Percentiles rank a stretch among this genome's conserved stretches.
phyloP scores from a whole-genome alignment of 2,329 filamentous ascomycete species.

The Aspergillus ibericus region DNA sequence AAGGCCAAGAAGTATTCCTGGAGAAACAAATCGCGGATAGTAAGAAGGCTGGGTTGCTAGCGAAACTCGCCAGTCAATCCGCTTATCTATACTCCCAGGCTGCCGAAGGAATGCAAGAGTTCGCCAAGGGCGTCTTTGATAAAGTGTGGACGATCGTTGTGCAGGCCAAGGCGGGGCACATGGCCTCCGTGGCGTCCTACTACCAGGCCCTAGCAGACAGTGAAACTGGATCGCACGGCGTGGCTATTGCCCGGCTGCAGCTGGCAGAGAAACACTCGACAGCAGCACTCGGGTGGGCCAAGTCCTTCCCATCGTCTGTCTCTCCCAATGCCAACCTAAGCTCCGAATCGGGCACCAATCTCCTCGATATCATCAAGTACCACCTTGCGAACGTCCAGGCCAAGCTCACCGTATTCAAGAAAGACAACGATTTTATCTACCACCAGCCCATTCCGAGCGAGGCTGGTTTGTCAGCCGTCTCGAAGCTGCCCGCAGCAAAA shows the following conservation, averaged over 20 bases:
- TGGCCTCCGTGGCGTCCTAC: constrained; percentile 85
- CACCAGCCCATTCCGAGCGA: constrained; percentile 88
- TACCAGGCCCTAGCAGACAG: constrained; percentile 91
- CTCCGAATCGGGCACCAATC: constrained; percentile 70
- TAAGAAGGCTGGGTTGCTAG: constrained; percentile 88
- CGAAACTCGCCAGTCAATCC: constrained; percentile 89
- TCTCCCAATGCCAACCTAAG: constrained; percentile 80
- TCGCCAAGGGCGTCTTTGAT: constrained; percentile 88
- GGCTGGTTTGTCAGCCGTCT: constrained; percentile 74
- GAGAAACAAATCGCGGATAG: constrained; percentile 92
- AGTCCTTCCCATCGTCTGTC: constrained; percentile 75
- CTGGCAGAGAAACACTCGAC: constrained; percentile 75
- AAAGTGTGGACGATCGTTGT: constrained; percentile 82
- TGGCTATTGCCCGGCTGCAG: constrained; percentile 79
- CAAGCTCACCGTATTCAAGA: constrained; percentile 71
- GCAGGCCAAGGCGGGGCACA: constrained; percentile 73
- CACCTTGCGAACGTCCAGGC: constrained; percentile 80
- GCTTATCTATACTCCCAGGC: constrained; percentile 85
- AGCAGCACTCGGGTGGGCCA: constrained; percentile 74
- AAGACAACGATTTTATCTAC: constrained; percentile 98
- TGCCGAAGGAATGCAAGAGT: constrained; percentile 86
- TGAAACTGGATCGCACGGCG: constrained; percentile 82
- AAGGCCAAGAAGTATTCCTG: constrained; percentile 94
- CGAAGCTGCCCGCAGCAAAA: constrained; percentile 92
- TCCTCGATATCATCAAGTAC: constrained; percentile 81